Evolutionary conservation across 306 rosid species (phyloP).

Genomic region (Trifolium subterraneum): DNA sequence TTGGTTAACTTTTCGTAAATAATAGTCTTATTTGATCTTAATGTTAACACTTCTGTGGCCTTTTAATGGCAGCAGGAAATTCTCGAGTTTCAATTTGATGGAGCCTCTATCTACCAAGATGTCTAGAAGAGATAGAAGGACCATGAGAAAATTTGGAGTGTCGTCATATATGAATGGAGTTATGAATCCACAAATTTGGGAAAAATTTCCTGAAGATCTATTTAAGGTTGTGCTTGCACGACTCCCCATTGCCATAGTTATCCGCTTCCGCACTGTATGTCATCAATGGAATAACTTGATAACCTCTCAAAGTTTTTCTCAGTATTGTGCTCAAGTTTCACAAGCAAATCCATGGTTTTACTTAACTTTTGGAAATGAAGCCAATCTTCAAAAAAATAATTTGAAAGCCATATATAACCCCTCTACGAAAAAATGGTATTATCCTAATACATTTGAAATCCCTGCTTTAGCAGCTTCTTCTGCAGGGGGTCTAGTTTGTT

Average conservation of each 20-base stretch:
- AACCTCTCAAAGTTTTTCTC: conserved; percentile 71
- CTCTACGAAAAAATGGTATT: conserved; percentile 77
- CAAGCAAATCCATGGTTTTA: conserved; percentile 83
- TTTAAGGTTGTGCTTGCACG: conserved; percentile 83
- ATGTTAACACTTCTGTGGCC: conserved; percentile 23
- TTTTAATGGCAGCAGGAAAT: conserved; percentile 75
- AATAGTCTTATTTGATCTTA: too few species aligned
- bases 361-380: conserved; percentile 63
- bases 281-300: conserved; percentile 80
- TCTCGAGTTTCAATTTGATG: conserved; percentile 56
- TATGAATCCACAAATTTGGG: conserved; percentile 84
- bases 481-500: conserved; percentile 89
- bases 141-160: conserved; percentile 54
- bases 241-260: conserved; percentile 78
- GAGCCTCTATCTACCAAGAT: conserved; percentile 69
- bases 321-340: conserved; percentile 66
- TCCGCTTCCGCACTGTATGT: conserved; percentile 85
- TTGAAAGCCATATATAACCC: conserved; percentile 86
- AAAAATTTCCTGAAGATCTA: conserved; percentile 86
- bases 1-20: too few species aligned
- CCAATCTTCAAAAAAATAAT: too few species aligned
- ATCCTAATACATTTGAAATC: conserved; percentile 58
- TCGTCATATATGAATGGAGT: not conserved
- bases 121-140: conserved; percentile 63
- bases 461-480: conserved; percentile 76